These are phyloP conservation scores for Hypoxylon sp. DNA, from an alignment of 2,329 filamentous ascomycete genomes.

Conservation along the genomic window DNA sequence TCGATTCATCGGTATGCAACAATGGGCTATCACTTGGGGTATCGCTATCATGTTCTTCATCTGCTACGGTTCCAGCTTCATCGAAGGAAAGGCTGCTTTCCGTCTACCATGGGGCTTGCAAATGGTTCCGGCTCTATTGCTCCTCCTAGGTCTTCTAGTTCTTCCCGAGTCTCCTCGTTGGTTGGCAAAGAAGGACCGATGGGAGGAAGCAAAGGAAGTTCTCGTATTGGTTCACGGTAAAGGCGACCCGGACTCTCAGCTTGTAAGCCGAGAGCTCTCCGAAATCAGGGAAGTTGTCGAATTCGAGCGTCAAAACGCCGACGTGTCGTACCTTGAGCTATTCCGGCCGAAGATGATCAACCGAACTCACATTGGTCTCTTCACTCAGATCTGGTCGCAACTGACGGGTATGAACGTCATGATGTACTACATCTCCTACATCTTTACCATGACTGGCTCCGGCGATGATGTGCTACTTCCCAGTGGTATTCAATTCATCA, in stretches of 20 bases:
- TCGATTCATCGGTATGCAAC: slow-evolving; percentile 55
- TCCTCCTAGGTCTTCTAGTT: slow-evolving; percentile 53
- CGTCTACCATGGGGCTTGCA: slow-evolving; percentile 60
- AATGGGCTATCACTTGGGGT: slow-evolving; percentile 57
- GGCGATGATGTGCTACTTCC: slow-evolving; percentile 67
- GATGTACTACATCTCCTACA: slow-evolving; percentile 76
- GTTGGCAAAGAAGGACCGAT: slow-evolving; percentile 59
- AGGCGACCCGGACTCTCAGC: slow-evolving; percentile 69
- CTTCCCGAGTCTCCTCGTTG: slow-evolving; percentile 61
- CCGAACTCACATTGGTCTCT: slow-evolving; percentile 74
- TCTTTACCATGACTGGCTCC: slow-evolving; percentile 78
- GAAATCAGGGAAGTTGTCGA: slow-evolving; percentile 79
- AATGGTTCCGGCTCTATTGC: slow-evolving; percentile 54
- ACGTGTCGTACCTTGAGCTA: slow-evolving; percentile 76
- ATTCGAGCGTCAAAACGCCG: slow-evolving; percentile 73
- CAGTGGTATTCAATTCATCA: slow-evolving; percentile 77
- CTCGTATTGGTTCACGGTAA: slow-evolving; percentile 68
- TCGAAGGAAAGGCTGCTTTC: slow-evolving; percentile 57
- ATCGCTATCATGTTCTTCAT: slow-evolving; percentile 59
- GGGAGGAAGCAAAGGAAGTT: slow-evolving; percentile 56
- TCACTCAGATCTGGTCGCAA: slow-evolving; percentile 79
- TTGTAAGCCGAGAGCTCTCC: slow-evolving; percentile 72
- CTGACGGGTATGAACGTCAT: slow-evolving; percentile 80
- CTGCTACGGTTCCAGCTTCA: slow-evolving; percentile 56
- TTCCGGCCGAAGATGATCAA: slow-evolving; percentile 79